Base-by-base conservation (phyloP, 2,329 filamentous ascomycete species). In the Fusarium austroafricanum region DNA sequence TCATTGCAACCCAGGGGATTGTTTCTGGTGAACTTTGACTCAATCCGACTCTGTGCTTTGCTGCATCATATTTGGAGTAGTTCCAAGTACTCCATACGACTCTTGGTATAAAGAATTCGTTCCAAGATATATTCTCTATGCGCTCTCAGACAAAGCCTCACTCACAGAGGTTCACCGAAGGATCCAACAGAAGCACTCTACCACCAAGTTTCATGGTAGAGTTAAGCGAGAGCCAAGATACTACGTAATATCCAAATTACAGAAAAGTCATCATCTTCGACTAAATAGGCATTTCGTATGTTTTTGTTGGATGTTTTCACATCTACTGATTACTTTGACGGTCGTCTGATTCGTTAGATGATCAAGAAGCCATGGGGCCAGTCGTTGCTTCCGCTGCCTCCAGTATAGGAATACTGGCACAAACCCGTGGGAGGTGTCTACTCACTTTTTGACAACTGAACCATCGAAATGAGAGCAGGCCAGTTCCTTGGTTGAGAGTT, bases 301-400 rank as follows among this genome's bases (percentile, higher is more conserved):
- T n/a, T 33, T 26, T 43, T 29, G n/a, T 2, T 7, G 37, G 10
- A 26, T 26, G 10, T 5, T 6, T 35, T 47, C 11, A 14, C 21
- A 35, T 40, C 28, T 42, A 7, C 11, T 6, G 45, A 52, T 56
- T 35, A 40, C 61, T 63, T 58, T 70, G n/a, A 52, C 49, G 31
- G 21, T 31, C 35, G 31, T 44, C 40, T 56, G 21, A 71, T 71
- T 71, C 55, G 65, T 44, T 35, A 11, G 18, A 23, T 47, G 18
- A 26, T 14, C 35, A 14, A 2, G 7, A 28, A 15, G 8, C 6
- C 7, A 8, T n/a, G 10, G 33, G 6, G 33, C 47, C 33, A 26
- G 9, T 26, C 6, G 40, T 17, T 28, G 4, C 47, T 50, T 18
- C 9, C 5, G 18, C 6, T 23, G 21, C 21, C 21, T 6, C 21